Percentiles rank a stretch among this genome's conserved stretches.
Evolutionary conservation across 495 filamentous ascomycete species (phyloP).

Genomic region (Penicillium cinerascens): DNA sequence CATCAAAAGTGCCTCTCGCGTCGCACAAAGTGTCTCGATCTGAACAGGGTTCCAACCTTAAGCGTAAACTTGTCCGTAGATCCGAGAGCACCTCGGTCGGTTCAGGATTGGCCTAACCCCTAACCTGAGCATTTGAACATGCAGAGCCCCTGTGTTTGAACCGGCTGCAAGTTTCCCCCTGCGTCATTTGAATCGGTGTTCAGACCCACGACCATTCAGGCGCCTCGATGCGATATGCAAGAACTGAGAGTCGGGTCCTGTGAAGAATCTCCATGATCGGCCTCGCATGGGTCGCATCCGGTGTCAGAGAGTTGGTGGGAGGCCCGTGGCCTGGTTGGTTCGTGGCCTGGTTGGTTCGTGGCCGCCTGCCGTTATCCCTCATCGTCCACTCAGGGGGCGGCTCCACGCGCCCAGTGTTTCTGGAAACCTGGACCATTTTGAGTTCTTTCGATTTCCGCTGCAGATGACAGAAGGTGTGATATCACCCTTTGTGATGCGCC

Average conservation of each 20-base stretch:
- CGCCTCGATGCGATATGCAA: background rate
- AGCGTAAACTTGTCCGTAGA: background rate
- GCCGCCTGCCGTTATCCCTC: background rate
- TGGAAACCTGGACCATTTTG: slow-evolving; percentile 6
- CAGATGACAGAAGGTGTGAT: slow-evolving; percentile 14
- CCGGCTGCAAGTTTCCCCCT: background rate
- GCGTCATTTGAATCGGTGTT: background rate
- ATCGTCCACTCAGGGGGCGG: slow-evolving; percentile 11
- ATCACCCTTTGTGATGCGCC: slow-evolving; percentile 6
- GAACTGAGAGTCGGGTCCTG: background rate
- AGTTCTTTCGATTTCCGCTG: slow-evolving; percentile 6
- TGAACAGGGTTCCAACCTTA: slow-evolving; percentile 17
- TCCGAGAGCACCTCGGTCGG: slow-evolving; percentile 5
- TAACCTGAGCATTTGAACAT: background rate
- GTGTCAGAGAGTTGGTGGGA: slow-evolving; percentile 10
- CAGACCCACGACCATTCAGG: background rate
- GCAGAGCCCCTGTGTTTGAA: background rate
- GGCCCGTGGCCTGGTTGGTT: slow-evolving; percentile 6
- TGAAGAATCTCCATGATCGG: slow-evolving; percentile 16
- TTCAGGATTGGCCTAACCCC: slow-evolving; percentile 9
- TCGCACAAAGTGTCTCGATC: slow-evolving; percentile 12
- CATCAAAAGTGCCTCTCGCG: slow-evolving; percentile 9
- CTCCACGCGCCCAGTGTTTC: slow-evolving; percentile 15
- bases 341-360: background rate
- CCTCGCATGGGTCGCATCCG: slow-evolving; percentile 17